Percentiles rank a stretch among this genome's conserved stretches.
Evolutionary conservation across 495 filamentous ascomycete species (phyloP).

Genomic region (Stereocaulon alpinum): DNA sequence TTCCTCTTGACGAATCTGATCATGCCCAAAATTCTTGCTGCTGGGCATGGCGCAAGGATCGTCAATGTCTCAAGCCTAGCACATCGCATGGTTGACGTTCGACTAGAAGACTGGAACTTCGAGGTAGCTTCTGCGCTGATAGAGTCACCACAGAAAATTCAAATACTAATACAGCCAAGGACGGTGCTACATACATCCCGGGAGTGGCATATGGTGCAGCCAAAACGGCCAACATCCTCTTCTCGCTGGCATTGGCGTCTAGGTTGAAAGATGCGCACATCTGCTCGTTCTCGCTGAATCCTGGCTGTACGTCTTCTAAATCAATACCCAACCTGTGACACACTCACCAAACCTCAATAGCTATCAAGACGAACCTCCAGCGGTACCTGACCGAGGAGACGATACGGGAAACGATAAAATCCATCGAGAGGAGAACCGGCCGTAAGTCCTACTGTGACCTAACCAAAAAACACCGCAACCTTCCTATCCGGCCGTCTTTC

Average conservation of each 20-base stretch:
- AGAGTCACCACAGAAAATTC: background rate
- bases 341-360: background rate
- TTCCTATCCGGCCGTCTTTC: background rate
- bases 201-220: conserved; percentile 46
- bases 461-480: background rate
- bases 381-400: background rate
- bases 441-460: conserved; percentile 33
- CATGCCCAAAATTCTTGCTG: conserved; percentile 34
- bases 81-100: conserved; percentile 33
- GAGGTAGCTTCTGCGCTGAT: conserved; percentile 18
- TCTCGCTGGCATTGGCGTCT: conserved; percentile 38
- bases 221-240: conserved; percentile 54
- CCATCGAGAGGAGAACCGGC: conserved; percentile 38
- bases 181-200: conserved; percentile 41
- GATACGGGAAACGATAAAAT: conserved; percentile 26
- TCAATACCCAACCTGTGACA: background rate
- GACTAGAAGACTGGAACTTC: conserved; percentile 49
- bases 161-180: conserved; percentile 27
- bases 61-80: conserved; percentile 31
- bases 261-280: conserved; percentile 27
- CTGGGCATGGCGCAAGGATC: conserved; percentile 18
- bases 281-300: conserved; percentile 34
- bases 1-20: conserved; percentile 51
- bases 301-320: conserved; percentile 26
- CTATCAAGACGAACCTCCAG: conserved; percentile 18